Evolutionary conservation across 371 early-diverging fungal species (phyloP).

Genomic region (Mucor indicus): DNA sequence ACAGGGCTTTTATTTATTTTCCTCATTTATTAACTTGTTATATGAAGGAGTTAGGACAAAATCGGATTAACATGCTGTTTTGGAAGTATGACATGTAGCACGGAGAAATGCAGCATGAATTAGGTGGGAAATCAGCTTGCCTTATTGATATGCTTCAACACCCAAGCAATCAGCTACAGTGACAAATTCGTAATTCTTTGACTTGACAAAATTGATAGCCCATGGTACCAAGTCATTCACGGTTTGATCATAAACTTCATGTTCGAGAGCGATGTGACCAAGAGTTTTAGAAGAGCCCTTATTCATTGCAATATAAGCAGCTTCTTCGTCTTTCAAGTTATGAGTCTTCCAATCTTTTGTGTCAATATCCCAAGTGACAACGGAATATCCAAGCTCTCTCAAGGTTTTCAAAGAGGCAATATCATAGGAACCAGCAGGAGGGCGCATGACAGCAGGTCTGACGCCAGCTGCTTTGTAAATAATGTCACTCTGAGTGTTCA

Average conservation of each 20-base stretch:
- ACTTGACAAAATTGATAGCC: constrained; percentile 28
- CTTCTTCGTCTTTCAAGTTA: constrained; percentile 12
- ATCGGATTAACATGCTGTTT: too few relatives aligned
- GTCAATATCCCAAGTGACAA: constrained; percentile 58
- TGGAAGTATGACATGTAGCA: too few relatives aligned
- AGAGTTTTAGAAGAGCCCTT: constrained; percentile 7
- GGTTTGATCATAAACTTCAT: constrained; percentile 37
- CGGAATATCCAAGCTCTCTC: constrained; percentile 41
- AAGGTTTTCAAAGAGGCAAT: constrained; percentile 30
- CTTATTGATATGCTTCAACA: constrained; percentile 9
- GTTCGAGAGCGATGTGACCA: constrained; percentile 44
- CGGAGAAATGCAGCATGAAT: too few relatives aligned
- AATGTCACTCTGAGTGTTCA: constrained; percentile 22
- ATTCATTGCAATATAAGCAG: constrained; percentile 13
- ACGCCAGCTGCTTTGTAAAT: constrained; percentile 19
- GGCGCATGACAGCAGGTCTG: constrained; percentile 31
- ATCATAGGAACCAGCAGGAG: constrained; percentile 50
- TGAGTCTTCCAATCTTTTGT: constrained; percentile 46
- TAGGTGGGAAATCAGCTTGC: too few relatives aligned
- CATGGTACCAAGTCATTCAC: constrained; percentile 38
- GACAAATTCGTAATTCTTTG: constrained; percentile 26
- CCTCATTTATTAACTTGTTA: too few relatives aligned
- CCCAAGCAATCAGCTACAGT: constrained; percentile 44
- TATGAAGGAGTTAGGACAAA: too few relatives aligned
- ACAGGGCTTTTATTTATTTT: too few relatives aligned